Base-by-base conservation (phyloP, 768 basidiomycete species). In the Porpolomopsis calyptriformis region DNA sequence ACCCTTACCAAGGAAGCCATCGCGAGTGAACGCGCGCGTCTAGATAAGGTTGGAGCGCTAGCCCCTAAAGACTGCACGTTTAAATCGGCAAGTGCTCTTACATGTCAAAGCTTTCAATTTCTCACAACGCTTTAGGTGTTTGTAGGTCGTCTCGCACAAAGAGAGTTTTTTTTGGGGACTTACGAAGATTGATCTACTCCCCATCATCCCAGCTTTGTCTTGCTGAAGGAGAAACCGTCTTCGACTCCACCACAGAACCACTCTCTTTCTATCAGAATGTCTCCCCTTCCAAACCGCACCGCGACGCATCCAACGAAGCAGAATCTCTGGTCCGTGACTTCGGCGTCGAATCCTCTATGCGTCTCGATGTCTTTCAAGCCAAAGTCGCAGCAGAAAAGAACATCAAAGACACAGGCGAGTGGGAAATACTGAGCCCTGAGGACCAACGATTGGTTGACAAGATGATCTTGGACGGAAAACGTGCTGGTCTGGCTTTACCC, bases 231-330 rank as follows among this genome's bases (percentile, higher is more conserved):
- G 82, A 86, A 41, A 73, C 80, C 16, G 59, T 68, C 14, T 65
- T 79, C 20, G 73, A 78, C 38, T 50, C 58, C 6, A 58, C 66
- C 26, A 62, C 67, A 2, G 82, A 85, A 49, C 82, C 82, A 0
- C 68, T 87, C 16, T 63, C 70, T 0, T 92, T 93, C 63, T 85
- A 89, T 57, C 83, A 88, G 60, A 85, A 89, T 53, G 86, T 91
- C 22, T 83, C 85, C 22, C 67, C 78, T 1, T 67, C 71, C 46
- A 80, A 87, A 58, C 77, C 73, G 35, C 72, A 92, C n/a, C 76
- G 89, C 1, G 88, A 91, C 57, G 85, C 86, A 1, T 81, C 85
- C 3, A 86, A 78, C 46, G 73, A 74, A 33, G 81, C 82, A 2
- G 85, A 90, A 58, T 71, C 75, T n/a, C 66, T 77, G 25, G 64